Evolutionary conservation across 805 yeast genomes (phyloP).

Genomic region (Ogataea trehalophila): DNA sequence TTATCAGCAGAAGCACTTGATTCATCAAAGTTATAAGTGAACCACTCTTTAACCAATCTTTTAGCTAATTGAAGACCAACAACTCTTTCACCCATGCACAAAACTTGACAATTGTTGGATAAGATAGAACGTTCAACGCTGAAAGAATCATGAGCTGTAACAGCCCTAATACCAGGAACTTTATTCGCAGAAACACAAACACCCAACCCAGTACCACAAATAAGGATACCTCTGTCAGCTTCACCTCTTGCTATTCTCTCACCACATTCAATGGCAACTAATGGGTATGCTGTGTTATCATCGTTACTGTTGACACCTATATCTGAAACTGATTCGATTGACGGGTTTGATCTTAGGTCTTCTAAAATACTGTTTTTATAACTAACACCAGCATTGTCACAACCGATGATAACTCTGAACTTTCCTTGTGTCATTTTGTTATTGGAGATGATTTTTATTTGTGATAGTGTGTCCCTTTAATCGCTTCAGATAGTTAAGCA

Average conservation of each 20-base stretch:
- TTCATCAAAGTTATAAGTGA: conserved; percentile 37
- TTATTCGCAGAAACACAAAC: conserved; percentile 46
- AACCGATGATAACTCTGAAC: conserved; percentile 33
- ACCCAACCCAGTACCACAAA: conserved; percentile 47
- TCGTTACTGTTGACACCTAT: conserved; percentile 34
- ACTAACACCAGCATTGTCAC: conserved; percentile 42
- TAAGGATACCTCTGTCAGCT: conserved; percentile 41
- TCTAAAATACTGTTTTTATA: conserved; percentile 36
- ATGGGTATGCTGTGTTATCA: conserved; percentile 37
- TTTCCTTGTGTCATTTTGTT: conserved; percentile 1
- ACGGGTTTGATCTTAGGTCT: conserved; percentile 28
- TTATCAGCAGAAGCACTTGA: conserved; percentile 37
- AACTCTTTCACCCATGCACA: conserved; percentile 46
- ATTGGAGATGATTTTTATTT: background rate
- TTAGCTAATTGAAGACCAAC: conserved; percentile 40
- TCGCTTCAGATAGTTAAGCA: too few species aligned
- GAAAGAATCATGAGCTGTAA: conserved; percentile 44
- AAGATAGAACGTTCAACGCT: conserved; percentile 41
- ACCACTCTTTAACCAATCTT: conserved; percentile 41
- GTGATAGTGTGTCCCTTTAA: too few species aligned
- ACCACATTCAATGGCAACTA: conserved; percentile 40
- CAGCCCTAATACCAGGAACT: conserved; percentile 43
- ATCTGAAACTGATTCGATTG: conserved; percentile 33
- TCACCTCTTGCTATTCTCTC: conserved; percentile 36
- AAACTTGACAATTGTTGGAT: conserved; percentile 39